A percentile compares a stretch with the other conserved stretches of the same genome.
Conservation (phyloP, 1,284 basidiomycete species). For the Cutaneotrichosporon arboriforme region DNA sequence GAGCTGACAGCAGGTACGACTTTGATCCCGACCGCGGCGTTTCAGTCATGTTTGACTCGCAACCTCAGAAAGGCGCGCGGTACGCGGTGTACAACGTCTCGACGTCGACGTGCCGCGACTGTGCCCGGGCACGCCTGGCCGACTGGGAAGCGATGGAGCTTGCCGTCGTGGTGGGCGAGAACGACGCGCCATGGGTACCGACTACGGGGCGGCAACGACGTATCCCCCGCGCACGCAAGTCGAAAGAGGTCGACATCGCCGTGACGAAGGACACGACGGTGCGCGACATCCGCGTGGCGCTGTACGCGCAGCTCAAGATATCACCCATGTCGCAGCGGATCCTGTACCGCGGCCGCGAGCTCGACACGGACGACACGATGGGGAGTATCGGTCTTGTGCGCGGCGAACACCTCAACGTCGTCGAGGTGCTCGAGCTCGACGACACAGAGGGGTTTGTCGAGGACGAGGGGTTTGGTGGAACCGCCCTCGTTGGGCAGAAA, state of each 20-base stretch:
- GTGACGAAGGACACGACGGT: conserved; percentile 27
- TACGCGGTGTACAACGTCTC: background rate
- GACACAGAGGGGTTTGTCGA: conserved; percentile 22
- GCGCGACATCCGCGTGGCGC: conserved; percentile 30
- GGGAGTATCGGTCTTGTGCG: conserved; percentile 22
- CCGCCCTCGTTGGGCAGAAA: conserved; percentile 27
- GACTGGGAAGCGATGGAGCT: conserved; percentile 20
- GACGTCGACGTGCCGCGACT: conserved; percentile 14
- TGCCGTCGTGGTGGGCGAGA: conserved; percentile 12
- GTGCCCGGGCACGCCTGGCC: conserved; percentile 7
- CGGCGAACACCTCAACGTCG: conserved; percentile 23
- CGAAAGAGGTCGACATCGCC: conserved; percentile 8
- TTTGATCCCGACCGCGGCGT: conserved; percentile 15
- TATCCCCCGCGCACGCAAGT: background rate
- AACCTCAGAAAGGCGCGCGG: conserved; percentile 1
- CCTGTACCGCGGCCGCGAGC: conserved; percentile 19
- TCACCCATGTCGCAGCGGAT: conserved; percentile 30
- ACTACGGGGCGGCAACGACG: background rate
- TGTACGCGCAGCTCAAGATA: conserved; percentile 20
- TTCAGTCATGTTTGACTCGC: conserved; percentile 14
- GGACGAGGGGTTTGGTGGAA: conserved; percentile 38
- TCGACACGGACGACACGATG: conserved; percentile 28
- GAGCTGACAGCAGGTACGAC: conserved; percentile 18
- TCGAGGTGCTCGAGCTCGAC: conserved; percentile 22
- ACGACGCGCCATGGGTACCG: background rate